phyloP scores from a whole-genome alignment of 805 yeast species.

The Sungouiella thailandica region DNA sequence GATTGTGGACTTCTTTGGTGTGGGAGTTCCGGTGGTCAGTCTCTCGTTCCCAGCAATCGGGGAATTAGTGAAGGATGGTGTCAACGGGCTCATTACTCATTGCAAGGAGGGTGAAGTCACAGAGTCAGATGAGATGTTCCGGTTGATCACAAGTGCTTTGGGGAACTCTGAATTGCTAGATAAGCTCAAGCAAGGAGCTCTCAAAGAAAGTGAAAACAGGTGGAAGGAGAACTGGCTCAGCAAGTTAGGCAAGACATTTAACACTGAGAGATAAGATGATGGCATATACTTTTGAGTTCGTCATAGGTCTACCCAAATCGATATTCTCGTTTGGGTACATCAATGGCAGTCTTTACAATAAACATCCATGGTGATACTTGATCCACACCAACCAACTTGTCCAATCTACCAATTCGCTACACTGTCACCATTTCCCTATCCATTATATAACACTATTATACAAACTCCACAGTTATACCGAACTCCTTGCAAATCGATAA shows the following conservation, averaged over 20 bases:
- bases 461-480: background rate
- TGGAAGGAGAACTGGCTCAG: constrained; percentile 76
- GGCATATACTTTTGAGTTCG: too few species aligned
- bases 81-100: constrained; percentile 60
- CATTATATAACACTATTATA: background rate
- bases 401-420: background rate
- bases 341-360: too few species aligned
- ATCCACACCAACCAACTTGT: too few species aligned
- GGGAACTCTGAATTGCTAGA: constrained; percentile 27
- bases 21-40: constrained; percentile 88
- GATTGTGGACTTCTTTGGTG: constrained; percentile 92
- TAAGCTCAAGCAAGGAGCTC: constrained; percentile 61
- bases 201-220: constrained; percentile 56
- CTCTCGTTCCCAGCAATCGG: constrained; percentile 69
- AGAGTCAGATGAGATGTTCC: constrained; percentile 19
- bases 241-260: constrained; percentile 34
- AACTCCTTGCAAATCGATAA: background rate
- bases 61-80: constrained; percentile 67
- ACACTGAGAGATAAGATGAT: constrained; percentile 10
- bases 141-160: constrained; percentile 23
- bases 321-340: too few species aligned
- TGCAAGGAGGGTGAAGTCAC: constrained; percentile 6
- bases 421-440: background rate
- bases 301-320: too few species aligned
- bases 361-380: too few species aligned